These are phyloP conservation scores for Gracilaria gracilis DNA, from an alignment of 23 red algal genomes.

Conservation along the genomic window DNA sequence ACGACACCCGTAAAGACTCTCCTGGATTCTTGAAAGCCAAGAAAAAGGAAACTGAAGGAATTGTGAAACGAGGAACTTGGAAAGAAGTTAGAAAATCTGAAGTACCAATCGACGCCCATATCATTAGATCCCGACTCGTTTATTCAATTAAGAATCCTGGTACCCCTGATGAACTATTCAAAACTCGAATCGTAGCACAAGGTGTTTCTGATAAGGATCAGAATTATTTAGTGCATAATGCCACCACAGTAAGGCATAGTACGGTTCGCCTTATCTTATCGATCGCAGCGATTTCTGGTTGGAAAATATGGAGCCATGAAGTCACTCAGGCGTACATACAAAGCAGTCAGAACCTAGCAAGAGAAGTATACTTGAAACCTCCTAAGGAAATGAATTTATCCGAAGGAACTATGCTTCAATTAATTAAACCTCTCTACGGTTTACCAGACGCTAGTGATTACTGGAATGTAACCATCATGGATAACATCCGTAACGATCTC, in stretches of 20 bases:
- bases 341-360: not conserved
- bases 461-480: too few relatives aligned
- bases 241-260: not conserved
- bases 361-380: not conserved
- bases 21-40: not conserved
- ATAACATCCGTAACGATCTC: too few relatives aligned
- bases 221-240: not conserved
- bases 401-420: not conserved
- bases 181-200: slow-evolving; percentile 8
- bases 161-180: not conserved
- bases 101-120: too few relatives aligned
- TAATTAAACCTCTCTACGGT: not conserved
- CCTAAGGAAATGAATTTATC: slow-evolving; percentile 2
- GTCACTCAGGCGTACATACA: slow-evolving; percentile 16
- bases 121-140: too few relatives aligned
- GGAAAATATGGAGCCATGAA: slow-evolving; percentile 2
- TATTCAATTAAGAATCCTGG: slow-evolving; percentile 1
- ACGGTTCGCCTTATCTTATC: not conserved
- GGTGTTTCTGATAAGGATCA: not conserved
- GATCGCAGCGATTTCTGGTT: not conserved
- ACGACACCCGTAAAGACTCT: not conserved
- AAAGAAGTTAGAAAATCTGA: too few relatives aligned
- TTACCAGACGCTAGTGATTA: not conserved
- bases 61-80: not conserved
- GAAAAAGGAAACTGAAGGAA: not conserved